Conservation (phyloP, 208 protist genomes). For the Leishmania amazonensis region DNA sequence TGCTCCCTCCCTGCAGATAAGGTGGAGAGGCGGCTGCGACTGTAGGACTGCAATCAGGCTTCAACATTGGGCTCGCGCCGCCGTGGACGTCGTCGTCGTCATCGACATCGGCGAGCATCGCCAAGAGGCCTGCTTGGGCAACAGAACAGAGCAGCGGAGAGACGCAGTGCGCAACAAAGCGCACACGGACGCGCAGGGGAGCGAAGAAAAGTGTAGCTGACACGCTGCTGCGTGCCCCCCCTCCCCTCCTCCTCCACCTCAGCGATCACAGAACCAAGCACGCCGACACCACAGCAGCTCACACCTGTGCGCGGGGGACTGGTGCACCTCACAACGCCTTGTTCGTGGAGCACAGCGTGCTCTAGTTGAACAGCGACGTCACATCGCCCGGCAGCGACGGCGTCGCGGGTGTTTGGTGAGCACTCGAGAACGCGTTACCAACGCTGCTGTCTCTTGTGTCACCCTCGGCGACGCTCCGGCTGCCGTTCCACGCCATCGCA, state of each 20-base stretch:
- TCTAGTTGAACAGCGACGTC: constrained; percentile 16
- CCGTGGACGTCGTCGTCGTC: not conserved
- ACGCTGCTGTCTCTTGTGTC: not conserved
- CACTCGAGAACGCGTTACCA: not conserved
- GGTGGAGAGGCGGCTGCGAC: no score
- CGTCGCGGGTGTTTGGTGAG: no score
- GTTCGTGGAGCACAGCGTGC: not conserved
- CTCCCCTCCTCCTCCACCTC: not conserved
- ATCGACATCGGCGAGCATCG: not conserved
- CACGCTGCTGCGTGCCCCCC: not conserved
- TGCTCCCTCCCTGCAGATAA: not conserved
- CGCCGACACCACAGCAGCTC: not conserved
- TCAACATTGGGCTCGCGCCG: not conserved
- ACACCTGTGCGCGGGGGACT: not conserved
- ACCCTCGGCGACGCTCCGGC: not conserved
- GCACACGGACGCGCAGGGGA: not conserved
- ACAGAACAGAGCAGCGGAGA: not conserved
- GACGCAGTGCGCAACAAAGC: not conserved
- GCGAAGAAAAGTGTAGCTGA: not conserved
- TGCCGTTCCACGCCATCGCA: not conserved
- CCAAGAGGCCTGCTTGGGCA: not conserved
- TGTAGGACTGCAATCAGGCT: not conserved
- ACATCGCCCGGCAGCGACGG: constrained; percentile 1
- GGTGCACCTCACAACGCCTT: not conserved
- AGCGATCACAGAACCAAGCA: not conserved